phyloP scores from a whole-genome alignment of 2,329 filamentous ascomycete genomes.

The Calonectria pteridis region DNA sequence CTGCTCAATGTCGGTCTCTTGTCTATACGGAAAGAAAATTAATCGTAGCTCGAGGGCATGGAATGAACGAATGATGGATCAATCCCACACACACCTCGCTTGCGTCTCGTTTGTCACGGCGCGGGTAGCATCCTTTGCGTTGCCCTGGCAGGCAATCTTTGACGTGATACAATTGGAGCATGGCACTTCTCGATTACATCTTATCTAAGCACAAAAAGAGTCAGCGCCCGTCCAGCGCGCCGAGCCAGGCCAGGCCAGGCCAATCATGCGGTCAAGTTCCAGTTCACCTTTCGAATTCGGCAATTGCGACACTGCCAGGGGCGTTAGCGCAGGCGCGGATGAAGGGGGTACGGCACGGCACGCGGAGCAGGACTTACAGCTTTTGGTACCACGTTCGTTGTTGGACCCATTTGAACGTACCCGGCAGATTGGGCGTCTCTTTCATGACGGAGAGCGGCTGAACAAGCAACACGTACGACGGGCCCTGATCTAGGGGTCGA shows the following conservation, averaged over 20 bases:
- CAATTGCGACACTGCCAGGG: conserved; percentile 1
- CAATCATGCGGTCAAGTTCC: neutral
- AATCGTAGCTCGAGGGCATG: neutral
- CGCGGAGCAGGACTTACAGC: neutral
- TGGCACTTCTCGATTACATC: conserved; percentile 7
- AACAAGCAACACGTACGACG: neutral
- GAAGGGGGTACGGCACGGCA: too few species aligned
- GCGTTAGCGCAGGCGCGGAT: neutral
- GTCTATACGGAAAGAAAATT: neutral
- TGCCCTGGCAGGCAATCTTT: conserved; percentile 2
- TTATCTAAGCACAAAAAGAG: neutral
- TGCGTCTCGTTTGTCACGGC: neutral
- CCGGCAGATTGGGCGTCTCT: neutral
- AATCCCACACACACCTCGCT: neutral
- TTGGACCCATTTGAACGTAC: neutral
- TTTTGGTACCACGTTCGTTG: neutral
- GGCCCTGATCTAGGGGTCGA: neutral
- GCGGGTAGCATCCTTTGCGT: neutral
- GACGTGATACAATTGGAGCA: conserved; percentile 6
- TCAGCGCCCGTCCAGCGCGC: neutral
- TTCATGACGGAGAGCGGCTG: neutral
- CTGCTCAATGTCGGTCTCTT: neutral
- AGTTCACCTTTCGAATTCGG: conserved; percentile 5
- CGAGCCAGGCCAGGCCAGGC: neutral
- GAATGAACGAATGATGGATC: neutral